Conservation (phyloP, 768 basidiomycete species). For the Calocybe cyanea region DNA sequence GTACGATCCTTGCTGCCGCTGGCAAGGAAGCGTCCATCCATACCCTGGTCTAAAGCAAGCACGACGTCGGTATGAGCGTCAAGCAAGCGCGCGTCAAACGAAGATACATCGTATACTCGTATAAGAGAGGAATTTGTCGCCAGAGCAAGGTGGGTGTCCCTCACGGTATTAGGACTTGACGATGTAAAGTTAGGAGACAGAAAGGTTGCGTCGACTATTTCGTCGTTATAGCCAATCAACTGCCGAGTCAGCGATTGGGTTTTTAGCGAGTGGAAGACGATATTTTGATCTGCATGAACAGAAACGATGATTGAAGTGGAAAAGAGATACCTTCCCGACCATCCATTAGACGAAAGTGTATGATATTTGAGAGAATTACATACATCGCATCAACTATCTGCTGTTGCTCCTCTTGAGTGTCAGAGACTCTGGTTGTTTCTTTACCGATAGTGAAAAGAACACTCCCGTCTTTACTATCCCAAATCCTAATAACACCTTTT, state of each 20-base stretch:
- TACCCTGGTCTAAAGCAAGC: slow-evolving; percentile 71
- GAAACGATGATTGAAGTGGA: slow-evolving; percentile 66
- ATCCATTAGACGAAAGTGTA: not conserved
- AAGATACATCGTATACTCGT: slow-evolving; percentile 75
- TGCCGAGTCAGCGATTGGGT: slow-evolving; percentile 67
- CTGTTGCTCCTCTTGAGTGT: slow-evolving; percentile 70
- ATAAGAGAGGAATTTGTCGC: slow-evolving; percentile 98
- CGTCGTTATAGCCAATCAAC: slow-evolving; percentile 95
- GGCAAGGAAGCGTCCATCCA: slow-evolving; percentile 68
- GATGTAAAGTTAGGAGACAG: slow-evolving; percentile 41
- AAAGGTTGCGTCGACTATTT: slow-evolving; percentile 88
- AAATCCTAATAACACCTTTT: slow-evolving; percentile 79
- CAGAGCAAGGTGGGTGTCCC: slow-evolving; percentile 79
- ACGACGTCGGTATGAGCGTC: slow-evolving; percentile 92
- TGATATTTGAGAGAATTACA: slow-evolving; percentile 28
- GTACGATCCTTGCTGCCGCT: slow-evolving; percentile 93
- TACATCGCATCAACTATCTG: slow-evolving; percentile 84
- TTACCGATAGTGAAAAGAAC: slow-evolving; percentile 58
- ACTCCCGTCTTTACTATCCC: slow-evolving; percentile 71
- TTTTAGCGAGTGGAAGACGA: slow-evolving; percentile 83
- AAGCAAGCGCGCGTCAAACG: slow-evolving; percentile 81
- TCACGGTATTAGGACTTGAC: slow-evolving; percentile 16
- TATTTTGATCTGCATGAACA: slow-evolving; percentile 95
- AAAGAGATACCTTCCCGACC: slow-evolving; percentile 60
- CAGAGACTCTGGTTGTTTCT: slow-evolving; percentile 40